Base-by-base conservation (phyloP, 805 yeast species). In the Alloascoidea hylecoeti region DNA sequence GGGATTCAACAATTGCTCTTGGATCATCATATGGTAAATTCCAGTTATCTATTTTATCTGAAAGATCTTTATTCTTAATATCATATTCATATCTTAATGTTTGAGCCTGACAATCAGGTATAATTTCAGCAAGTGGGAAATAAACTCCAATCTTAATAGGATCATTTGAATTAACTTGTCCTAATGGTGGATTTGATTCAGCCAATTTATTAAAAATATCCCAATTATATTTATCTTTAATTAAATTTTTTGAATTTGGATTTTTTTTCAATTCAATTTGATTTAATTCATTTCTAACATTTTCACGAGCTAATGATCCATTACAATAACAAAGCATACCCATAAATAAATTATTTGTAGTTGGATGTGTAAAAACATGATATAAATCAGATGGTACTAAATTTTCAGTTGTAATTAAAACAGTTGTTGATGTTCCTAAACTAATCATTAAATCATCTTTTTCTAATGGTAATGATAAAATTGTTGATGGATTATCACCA, bases 241-340 rank as follows among this genome's bases (percentile, higher is more conserved):
- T 13, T 35, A 17, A 40, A 40, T 61, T n/a, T 23, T 23, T 9
- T 9, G 30, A 9, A 9, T 23, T 23, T 23, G 30, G n/a, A 23
- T 9, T 58, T 46, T 67, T 61, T n/a, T n/a, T n/a, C n/a, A n/a
- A n/a, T n/a, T n/a, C n/a, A n/a, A n/a, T n/a, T 32, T 57, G 55
- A 49, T 79, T 80, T 18, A 84, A 43, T 16, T 59, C 62, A 54
- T 85, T 78, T 37, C 92, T 65, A 6, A 85, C 64, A 41, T 67
- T 65, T 49, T 86, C 95, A 45, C 96, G 64, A 0, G 96, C 95
- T 36, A 86, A 60, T 0, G 95, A 71, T 0, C 96, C 96, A 53
- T 86, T 86, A 51, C 94, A 81, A 55, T 86, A 86, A 54, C 96
- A 86, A 39, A 88, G 72, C 96, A 86, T 86, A 16, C 94, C 95